Evolutionary conservation across 345 rosid species (phyloP), one percentile per base, ranked within the genome.

Genomic region (Trapa bicornis): DNA sequence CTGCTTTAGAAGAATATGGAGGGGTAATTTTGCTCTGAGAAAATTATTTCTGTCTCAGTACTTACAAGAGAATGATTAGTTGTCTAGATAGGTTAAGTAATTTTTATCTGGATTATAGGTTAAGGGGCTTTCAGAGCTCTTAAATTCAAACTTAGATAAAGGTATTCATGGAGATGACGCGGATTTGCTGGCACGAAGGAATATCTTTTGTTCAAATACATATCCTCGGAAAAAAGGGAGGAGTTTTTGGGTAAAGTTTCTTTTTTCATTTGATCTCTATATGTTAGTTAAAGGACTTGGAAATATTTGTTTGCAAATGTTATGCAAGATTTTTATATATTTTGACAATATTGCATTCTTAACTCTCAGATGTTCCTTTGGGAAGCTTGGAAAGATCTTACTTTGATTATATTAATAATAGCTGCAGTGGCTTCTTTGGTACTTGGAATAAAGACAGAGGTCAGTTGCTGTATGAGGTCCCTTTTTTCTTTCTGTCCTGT

Each of bases 371-470:
- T 81, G 73, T 88, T 88, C 75, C 87, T 86, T 58, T 88, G 95
- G 95, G 95, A 88, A 83, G 91, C 95, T 64, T 84, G 91, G 79
- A 91, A 86, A 68, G 95, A 88, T 78, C 91, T 88, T 81, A 88
- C 95, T 48, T 80, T 94, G 80, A 82, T 91, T 74, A 94, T 94
- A 78, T 79, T 94, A 85, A 82, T 91, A 70, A 70, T 89, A 66
- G 99, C 99, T 80, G 99, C 99, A n/a, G 79, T 75, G 65, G 92
- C 89, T 75, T 94, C 97, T 64, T 78, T 94, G 80, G 99, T 77
- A 5, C 72, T 94, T 75, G 99, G 99, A 67, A 89, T 94, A 70
- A 94, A 94, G 82, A 81, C 99, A 37, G 96, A 94, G 99, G 99
- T 91, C 72, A 78, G 77, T 60, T 77, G 22, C 22, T 57, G 13